Base-by-base conservation (phyloP, 306 rosid species). In the Quercus variabilis region DNA sequence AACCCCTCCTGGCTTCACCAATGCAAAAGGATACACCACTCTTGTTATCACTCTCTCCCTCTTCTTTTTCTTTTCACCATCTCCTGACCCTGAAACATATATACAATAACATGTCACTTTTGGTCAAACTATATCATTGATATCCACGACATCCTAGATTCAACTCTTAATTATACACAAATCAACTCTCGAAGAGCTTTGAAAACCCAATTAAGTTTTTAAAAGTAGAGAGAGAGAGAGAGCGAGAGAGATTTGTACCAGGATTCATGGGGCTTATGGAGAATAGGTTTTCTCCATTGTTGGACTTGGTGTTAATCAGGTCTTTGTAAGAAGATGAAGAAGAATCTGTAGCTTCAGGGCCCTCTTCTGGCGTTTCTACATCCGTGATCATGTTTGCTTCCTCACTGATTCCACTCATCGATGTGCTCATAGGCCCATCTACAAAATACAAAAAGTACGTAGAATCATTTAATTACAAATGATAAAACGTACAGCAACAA, bases 1-100 rank as follows among this genome's bases (percentile, higher is more conserved):
- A 35, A 70, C 78, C 0, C 98, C 99, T 35, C 99, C 99, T 19
- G 98, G 96, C 79, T 96, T 96, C 88, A 96, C 98, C 83, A 96
- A 26, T n/a, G 92, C 98, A 78, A 96, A 96, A 41, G 99, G 99
- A 85, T 91, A 93, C 30, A 89, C 92, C 64, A 95, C 86, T 57
- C 86, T 88, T 55, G 75, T 64, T 74, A 70, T 65, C 35, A 78
- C 75, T 63, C 68, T 78, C 78, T 76, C 75, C 70, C 68, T 78
- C 78, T 76, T 65, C 56, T 79, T 77, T 65, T 74, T 82, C 85
- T 82, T 81, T 5, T 72, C 74, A 20, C 20, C 59, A 15, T 68
- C 81, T 86, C 59, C 28, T 82, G 46, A 41, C 46, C 76, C 60
- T 82, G 72, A 31, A 62, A 12, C 7, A 13, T 28, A 38, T 20